Evolutionary conservation across 345 rosid genomes (phyloP).

Genomic region (Anacardium occidentale): DNA sequence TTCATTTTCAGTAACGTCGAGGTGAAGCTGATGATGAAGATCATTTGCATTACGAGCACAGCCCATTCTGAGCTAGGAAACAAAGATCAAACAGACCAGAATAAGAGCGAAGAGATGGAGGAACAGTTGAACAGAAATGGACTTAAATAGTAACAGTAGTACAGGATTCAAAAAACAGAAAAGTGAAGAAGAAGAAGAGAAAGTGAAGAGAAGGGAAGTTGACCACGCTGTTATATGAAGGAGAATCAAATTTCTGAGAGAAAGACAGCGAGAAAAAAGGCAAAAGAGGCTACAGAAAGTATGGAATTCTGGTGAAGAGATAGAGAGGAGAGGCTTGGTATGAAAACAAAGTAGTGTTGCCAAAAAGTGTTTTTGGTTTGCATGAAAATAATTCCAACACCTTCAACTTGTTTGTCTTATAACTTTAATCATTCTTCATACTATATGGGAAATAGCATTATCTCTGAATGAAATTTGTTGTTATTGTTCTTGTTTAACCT

Average conservation of each 20-base stretch:
- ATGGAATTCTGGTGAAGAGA: conserved; percentile 2
- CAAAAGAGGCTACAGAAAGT: conserved; percentile 1
- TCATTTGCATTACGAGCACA: conserved; percentile 1
- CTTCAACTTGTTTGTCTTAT: not conserved
- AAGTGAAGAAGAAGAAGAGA: not conserved
- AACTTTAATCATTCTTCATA: not conserved
- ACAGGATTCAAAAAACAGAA: not conserved
- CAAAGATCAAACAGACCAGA: not conserved
- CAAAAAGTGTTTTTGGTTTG: not conserved
- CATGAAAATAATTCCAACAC: too few species aligned
- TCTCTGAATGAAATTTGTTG: too few species aligned
- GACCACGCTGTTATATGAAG: conserved; percentile 5
- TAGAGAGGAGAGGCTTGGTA: not conserved
- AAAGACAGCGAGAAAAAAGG: not conserved
- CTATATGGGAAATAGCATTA: too few species aligned
- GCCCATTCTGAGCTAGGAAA: conserved; percentile 12
- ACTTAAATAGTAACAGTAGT: not conserved
- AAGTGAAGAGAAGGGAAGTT: not conserved
- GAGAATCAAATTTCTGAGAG: conserved; percentile 9
- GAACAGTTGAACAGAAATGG: not conserved
- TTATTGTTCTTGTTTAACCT: too few species aligned
- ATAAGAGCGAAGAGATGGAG: not conserved
- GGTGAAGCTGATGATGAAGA: not conserved
- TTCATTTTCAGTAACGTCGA: too few species aligned
- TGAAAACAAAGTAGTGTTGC: not conserved